phyloP scores from a whole-genome alignment of 2,329 filamentous ascomycete genomes.

The Phyllosticta citribraziliensis region DNA sequence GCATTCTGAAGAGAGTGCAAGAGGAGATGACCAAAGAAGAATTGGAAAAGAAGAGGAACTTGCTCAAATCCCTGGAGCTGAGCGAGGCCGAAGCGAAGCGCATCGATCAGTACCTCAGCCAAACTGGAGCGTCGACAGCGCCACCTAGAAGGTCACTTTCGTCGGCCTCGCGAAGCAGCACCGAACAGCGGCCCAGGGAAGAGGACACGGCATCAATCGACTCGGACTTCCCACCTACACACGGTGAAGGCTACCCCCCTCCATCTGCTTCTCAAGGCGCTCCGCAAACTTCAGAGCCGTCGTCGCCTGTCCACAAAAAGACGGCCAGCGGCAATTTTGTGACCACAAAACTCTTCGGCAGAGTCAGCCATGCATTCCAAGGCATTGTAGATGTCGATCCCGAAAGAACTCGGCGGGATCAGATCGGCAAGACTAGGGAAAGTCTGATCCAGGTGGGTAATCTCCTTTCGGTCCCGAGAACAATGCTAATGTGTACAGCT shows the following conservation, averaged over 20 bases:
- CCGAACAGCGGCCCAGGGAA: conserved; percentile 32
- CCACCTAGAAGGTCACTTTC: conserved; percentile 60
- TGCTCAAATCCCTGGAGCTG: conserved; percentile 81
- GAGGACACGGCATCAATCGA: conserved; percentile 88
- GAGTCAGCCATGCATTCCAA: conserved; percentile 89
- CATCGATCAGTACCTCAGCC: conserved; percentile 79
- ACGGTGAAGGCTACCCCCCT: conserved; percentile 56
- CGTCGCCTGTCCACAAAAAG: conserved; percentile 55
- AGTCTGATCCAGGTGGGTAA: conserved; percentile 53
- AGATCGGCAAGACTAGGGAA: conserved; percentile 92
- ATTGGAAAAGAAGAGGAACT: conserved; percentile 70
- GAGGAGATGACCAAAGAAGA: conserved; percentile 97
- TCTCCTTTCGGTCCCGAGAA: neutral
- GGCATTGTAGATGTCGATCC: conserved; percentile 95
- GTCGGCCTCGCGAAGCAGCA: conserved; percentile 39
- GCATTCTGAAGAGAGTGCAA: conserved; percentile 87
- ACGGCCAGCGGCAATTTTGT: conserved; percentile 74
- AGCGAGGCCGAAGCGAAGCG: conserved; percentile 88
- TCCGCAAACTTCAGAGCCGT: conserved; percentile 30
- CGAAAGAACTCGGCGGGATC: conserved; percentile 81
- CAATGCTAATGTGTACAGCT: conserved; percentile 43
- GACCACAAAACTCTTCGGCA: conserved; percentile 85
- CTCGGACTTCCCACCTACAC: conserved; percentile 87
- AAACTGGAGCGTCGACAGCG: conserved; percentile 56
- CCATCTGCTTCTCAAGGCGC: conserved; percentile 67